A percentile compares a stretch with the other conserved stretches of the same genome.
Conservation (phyloP, 2,329 filamentous ascomycete species). For the Boeremia lycopersici region DNA sequence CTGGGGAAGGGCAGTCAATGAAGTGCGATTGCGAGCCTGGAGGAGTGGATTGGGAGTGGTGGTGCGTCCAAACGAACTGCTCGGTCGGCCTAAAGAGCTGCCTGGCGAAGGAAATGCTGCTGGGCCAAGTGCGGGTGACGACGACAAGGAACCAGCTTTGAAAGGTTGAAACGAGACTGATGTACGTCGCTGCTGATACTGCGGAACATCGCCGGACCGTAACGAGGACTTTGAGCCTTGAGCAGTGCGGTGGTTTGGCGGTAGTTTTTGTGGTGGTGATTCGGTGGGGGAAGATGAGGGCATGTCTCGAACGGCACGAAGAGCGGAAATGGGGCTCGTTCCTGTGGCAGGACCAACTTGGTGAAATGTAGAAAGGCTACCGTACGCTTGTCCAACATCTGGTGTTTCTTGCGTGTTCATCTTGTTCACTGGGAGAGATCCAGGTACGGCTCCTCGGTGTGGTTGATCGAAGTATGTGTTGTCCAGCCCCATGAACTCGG, state of each 20-base stretch:
- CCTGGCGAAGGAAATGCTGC: constrained; percentile 58
- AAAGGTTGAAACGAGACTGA: constrained; percentile 95
- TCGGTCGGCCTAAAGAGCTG: constrained; percentile 32
- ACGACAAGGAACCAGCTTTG: constrained; percentile 93
- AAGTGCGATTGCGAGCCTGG: constrained; percentile 71
- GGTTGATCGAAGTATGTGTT: constrained; percentile 85
- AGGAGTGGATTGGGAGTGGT: constrained; percentile 34
- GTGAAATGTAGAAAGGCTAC: constrained; percentile 87
- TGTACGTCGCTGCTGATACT: constrained; percentile 68
- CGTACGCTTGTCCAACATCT: constrained; percentile 81
- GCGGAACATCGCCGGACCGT: constrained; percentile 57
- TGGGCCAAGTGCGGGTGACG: constrained; percentile 70
- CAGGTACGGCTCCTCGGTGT: constrained; percentile 62
- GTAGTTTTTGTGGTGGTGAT: constrained; percentile 57
- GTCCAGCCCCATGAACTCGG: constrained; percentile 89
- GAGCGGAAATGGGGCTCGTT: constrained; percentile 83
- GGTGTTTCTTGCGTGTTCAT: constrained; percentile 53
- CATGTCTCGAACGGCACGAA: constrained; percentile 70
- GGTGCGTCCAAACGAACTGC: constrained; percentile 30
- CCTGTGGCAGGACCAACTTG: constrained; percentile 75
- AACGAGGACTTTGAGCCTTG: constrained; percentile 58
- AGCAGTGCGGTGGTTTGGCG: constrained; percentile 52
- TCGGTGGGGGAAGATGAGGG: constrained; percentile 58
- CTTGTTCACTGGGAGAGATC: constrained; percentile 74
- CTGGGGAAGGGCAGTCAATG: constrained; percentile 76